A percentile compares a stretch with the other conserved stretches of the same genome.
These are phyloP conservation scores for Acer saccharum DNA, from an alignment of 345 rosid species.

Conservation along the genomic window DNA sequence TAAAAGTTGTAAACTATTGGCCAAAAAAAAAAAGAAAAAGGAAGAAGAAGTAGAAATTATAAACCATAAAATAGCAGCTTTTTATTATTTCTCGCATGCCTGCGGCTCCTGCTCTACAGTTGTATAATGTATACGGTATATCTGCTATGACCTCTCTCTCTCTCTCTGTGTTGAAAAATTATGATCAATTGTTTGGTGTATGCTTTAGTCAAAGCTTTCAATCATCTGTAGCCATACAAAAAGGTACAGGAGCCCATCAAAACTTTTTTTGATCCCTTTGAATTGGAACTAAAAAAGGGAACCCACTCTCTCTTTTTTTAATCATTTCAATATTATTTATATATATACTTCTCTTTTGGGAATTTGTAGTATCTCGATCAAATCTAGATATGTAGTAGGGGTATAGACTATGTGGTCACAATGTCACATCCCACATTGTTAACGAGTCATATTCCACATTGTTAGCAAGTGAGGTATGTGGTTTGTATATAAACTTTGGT, in stretches of 20 bases:
- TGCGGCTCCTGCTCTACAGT: conserved; percentile 13
- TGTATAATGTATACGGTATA: not conserved
- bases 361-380: too few species aligned
- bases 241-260: not conserved
- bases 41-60: not conserved
- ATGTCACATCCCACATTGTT: not conserved
- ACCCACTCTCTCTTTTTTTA: too few species aligned
- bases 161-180: not conserved
- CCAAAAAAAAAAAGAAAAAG: conserved; percentile 16
- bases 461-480: too few species aligned
- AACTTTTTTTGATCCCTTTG: not conserved
- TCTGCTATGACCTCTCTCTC: not conserved
- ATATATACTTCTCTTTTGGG: not conserved
- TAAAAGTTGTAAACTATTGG: not conserved
- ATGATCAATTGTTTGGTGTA: not conserved
- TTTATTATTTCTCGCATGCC: conserved; percentile 25
- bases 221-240: not conserved
- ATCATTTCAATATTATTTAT: too few species aligned
- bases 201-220: conserved; percentile 5
- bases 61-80: conserved; percentile 23
- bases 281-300: not conserved
- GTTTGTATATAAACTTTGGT: too few species aligned
- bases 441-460: too few species aligned
- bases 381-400: too few species aligned
- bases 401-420: too few species aligned